These are phyloP conservation scores for Casuarina equisetifolia DNA, from an alignment of 306 rosid genomes.

Conservation along the genomic window DNA sequence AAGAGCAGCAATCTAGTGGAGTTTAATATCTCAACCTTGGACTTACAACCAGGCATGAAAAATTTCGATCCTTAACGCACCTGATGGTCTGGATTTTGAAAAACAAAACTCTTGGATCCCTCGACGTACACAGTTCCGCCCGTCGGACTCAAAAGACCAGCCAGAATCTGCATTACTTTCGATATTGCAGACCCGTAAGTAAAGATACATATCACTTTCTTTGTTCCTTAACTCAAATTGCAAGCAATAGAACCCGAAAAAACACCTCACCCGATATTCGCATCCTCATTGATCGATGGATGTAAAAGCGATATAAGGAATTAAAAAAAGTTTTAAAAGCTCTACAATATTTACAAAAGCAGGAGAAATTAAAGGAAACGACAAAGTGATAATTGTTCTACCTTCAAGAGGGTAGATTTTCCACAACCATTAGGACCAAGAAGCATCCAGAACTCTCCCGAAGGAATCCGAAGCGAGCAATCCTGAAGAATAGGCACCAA, in stretches of 20 bases:
- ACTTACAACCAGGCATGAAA: conserved; percentile 3
- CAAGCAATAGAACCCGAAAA: neutral
- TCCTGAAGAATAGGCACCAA: conserved; percentile 57
- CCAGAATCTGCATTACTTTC: conserved; percentile 58
- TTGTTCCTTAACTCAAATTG: neutral
- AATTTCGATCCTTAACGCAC: conserved; percentile 19
- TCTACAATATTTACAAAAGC: neutral
- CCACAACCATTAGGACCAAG: conserved; percentile 93
- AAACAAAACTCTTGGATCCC: conserved; percentile 71
- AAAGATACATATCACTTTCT: neutral
- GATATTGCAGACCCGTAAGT: neutral
- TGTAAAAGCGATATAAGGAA: neutral
- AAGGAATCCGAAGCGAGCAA: conserved; percentile 74
- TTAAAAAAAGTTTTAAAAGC: neutral
- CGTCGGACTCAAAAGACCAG: conserved; percentile 74
- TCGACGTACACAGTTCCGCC: conserved; percentile 55
- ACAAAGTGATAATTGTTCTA: conserved; percentile 9
- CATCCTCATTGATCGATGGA: neutral
- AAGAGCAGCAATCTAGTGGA: neutral
- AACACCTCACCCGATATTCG: neutral
- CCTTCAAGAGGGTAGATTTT: conserved; percentile 89
- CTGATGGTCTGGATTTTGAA: conserved; percentile 90
- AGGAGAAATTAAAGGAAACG: neutral
- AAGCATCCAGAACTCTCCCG: conserved; percentile 90
- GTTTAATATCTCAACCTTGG: neutral